Evolutionary conservation across 371 early-diverging fungal species (phyloP).

Genomic region (Circinella minor): DNA sequence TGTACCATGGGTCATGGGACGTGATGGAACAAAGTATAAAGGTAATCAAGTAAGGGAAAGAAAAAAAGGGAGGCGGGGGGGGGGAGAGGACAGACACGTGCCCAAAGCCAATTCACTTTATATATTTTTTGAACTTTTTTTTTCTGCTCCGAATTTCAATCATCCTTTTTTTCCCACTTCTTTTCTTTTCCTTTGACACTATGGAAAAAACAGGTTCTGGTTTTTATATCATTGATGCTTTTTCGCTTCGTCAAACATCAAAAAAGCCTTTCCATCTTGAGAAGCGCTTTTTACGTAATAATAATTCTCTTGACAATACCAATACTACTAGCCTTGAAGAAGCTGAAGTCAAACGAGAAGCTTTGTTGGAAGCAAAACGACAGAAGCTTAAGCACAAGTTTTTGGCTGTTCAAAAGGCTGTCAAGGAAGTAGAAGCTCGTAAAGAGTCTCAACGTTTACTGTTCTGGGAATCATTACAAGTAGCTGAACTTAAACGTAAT

Average conservation of each 20-base stretch:
- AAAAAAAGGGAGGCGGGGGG: too few species aligned
- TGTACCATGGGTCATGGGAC: background rate
- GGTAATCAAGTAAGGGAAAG: too few species aligned
- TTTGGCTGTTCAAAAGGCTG: constrained; percentile 35
- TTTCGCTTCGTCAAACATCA: constrained; percentile 31
- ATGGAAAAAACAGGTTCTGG: constrained; percentile 27
- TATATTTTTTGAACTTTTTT: background rate
- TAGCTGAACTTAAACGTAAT: constrained; percentile 46
- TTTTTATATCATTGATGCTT: constrained; percentile 28
- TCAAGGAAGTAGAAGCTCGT: constrained; percentile 31
- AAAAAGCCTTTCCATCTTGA: constrained; percentile 42
- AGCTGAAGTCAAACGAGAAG: constrained; percentile 39
- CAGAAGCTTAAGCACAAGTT: constrained; percentile 32
- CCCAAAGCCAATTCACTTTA: background rate
- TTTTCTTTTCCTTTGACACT: background rate
- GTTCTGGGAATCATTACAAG: constrained; percentile 33
- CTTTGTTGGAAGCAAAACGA: constrained; percentile 37
- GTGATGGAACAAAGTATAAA: background rate
- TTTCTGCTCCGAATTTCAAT: background rate
- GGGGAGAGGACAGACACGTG: background rate
- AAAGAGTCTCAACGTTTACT: constrained; percentile 28
- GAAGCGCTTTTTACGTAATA: constrained; percentile 35
- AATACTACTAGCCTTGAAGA: constrained; percentile 21
- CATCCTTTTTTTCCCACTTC: background rate
- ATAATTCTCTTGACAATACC: background rate